Base-by-base conservation (phyloP, 1,284 basidiomycete species). In the Puccinia hordei region DNA sequence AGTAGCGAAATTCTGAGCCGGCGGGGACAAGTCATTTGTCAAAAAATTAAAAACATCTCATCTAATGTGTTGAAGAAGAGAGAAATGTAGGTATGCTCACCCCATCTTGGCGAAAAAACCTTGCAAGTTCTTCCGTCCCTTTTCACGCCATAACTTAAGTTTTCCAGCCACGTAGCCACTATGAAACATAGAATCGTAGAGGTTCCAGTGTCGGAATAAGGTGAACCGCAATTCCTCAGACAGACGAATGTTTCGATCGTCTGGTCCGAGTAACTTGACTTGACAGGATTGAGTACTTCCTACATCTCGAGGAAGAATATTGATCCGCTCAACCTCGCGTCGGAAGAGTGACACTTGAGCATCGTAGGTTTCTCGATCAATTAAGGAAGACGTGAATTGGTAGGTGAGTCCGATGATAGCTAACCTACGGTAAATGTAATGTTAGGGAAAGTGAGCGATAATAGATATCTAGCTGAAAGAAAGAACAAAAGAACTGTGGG, bases 91-190 rank as follows among this genome's bases (percentile, higher is more conserved):
- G 72, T 49, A 35, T 22, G 87, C 90, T 82, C 85, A 96, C 94
- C 97, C 97, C 95, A 99, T 99, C 88, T 99, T 99, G 35, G 97
- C 97, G 46, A 99, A 88, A 81, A 99, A 87, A 0, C 95, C 95
- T 0, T 92, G 93, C 73, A 99, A 87, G 82, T 91, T 90, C 85
- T 94, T 95, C 81, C 92, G 88, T 3, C 97, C 97, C 75, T 90
- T 90, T 85, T 99, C 96, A 84, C 93, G 93, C 97, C 97, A 99
- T 73, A 98, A 92, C 1, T 94, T 94, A 82, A 99, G 89, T 86
- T 95, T 95, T 59, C 92, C 91, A 0, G 95, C 96, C 19, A 99
- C 92, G 84, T 99, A 99, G 82, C 92, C 92, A 0, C 95, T 97
- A 85, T 99, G 96, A 84, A 92, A 92, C 96, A 99, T 99, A 15